phyloP scores from a whole-genome alignment of 78 protist genomes.

The Ministeria vibrans region DNA sequence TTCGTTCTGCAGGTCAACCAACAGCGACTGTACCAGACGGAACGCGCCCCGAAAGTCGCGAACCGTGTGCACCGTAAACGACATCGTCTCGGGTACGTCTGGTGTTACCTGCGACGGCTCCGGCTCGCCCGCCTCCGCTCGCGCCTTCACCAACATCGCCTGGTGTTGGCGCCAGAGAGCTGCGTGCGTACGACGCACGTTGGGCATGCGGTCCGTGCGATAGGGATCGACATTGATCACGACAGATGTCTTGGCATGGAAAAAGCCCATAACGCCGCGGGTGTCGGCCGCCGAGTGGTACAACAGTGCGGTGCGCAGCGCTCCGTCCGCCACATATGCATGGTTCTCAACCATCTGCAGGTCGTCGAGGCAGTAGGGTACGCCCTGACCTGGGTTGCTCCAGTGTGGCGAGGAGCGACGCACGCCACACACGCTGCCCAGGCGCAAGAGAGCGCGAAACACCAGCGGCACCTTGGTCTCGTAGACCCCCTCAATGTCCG shows the following conservation, averaged over 20 bases:
- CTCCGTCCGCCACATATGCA: constrained; percentile 12
- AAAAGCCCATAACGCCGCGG: constrained; percentile 39
- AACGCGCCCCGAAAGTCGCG: too few relatives aligned
- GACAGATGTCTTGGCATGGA: too few relatives aligned
- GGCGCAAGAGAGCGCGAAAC: constrained; percentile 49
- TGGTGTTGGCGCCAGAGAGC: neutral
- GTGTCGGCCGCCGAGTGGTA: constrained; percentile 43
- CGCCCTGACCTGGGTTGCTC: neutral
- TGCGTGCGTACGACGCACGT: neutral
- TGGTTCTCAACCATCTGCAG: constrained; percentile 10
- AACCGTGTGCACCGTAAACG: too few relatives aligned
- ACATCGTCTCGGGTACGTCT: too few relatives aligned
- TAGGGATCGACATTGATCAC: neutral
- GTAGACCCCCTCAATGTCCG: constrained; percentile 80
- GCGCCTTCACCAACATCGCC: neutral
- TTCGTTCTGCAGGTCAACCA: too few relatives aligned
- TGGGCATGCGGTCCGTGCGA: neutral
- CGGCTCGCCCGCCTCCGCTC: neutral
- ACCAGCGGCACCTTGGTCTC: constrained; percentile 64
- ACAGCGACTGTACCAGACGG: too few relatives aligned
- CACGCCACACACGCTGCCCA: constrained; percentile 33
- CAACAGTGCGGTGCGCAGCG: constrained; percentile 25
- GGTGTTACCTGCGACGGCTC: neutral
- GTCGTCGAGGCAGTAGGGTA: constrained; percentile 3
- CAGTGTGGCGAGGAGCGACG: neutral